A percentile compares a stretch with the other conserved stretches of the same genome.
Evolutionary conservation across 768 basidiomycete species (phyloP).

Genomic region (Lactarius deliciosus): DNA sequence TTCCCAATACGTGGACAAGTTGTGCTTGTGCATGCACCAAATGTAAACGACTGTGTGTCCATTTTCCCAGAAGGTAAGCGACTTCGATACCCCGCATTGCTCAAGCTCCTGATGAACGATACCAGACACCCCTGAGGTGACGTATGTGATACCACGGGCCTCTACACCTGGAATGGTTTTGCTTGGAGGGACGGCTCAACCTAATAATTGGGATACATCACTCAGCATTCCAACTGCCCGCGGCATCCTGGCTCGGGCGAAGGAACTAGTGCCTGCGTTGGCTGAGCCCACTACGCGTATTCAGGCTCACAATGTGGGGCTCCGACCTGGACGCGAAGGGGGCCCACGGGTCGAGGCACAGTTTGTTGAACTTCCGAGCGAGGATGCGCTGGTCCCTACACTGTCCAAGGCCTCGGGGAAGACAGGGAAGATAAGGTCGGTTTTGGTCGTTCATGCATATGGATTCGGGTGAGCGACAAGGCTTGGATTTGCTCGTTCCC

Average conservation of each 20-base stretch:
- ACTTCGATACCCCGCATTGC: neutral
- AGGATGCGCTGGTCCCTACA: slow-evolving; percentile 30
- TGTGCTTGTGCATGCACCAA: slow-evolving; percentile 69
- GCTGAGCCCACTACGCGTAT: slow-evolving; percentile 42
- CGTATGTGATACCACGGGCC: slow-evolving; percentile 66
- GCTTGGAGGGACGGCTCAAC: slow-evolving; percentile 57
- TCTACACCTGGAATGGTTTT: slow-evolving; percentile 46
- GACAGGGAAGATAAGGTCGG: slow-evolving; percentile 24
- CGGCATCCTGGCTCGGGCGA: slow-evolving; percentile 49
- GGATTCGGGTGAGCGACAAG: slow-evolving; percentile 50
- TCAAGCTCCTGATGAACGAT: slow-evolving; percentile 2
- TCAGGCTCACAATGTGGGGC: slow-evolving; percentile 54
- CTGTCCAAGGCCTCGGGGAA: slow-evolving; percentile 29
- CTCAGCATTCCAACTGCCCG: slow-evolving; percentile 42
- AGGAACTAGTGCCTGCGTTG: slow-evolving; percentile 40
- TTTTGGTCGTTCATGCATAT: slow-evolving; percentile 57
- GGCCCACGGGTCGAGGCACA: slow-evolving; percentile 59
- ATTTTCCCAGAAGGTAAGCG: neutral
- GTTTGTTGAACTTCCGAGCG: slow-evolving; percentile 39
- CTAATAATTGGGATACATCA: slow-evolving; percentile 52
- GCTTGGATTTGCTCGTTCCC: slow-evolving; percentile 25
- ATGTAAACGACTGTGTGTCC: slow-evolving; percentile 46
- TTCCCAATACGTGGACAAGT: slow-evolving; percentile 86
- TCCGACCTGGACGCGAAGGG: slow-evolving; percentile 55
- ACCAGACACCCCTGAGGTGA: slow-evolving; percentile 32